Base-by-base conservation (phyloP, 2,329 filamentous ascomycete species). In the Didymella sp. region DNA sequence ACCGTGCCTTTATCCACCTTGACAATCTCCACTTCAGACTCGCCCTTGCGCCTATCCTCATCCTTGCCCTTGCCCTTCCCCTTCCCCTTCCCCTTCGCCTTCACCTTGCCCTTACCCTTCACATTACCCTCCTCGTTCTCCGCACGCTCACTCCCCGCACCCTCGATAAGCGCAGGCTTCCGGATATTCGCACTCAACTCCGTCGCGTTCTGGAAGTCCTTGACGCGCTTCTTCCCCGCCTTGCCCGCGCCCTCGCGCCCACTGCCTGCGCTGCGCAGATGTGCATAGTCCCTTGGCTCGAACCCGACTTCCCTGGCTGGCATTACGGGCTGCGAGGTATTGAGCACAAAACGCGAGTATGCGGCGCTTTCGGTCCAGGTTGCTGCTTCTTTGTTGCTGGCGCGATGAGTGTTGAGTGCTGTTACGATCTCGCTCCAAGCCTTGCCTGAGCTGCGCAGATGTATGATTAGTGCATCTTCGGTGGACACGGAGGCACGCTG, bases 331-430 rank as follows among this genome's bases (percentile, higher is more conserved):
- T 56, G 52, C 4, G 69, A 67, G 0, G 59, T 61, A 37, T 68
- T 73, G 42, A 72, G 70, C 22, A 76, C 68, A 61, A 73, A 77
- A 49, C 75, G 74, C 8, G 63, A 63, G 61, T 79, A 79, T n/a
- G 75, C 70, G 0, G 71, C 67, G 1, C 69, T 59, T 2, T 63
- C 54, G 19, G 73, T 77, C 45, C 68, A 64, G 25, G 52, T 59
- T 2, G 58, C 54, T 1, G 61, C 37, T 42, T 66, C 61, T 12
- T 63, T 64, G 17, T 35, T 45, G 19, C 55, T 41, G 17, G 47
- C 30, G 33, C 72, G 69, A 35, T 58, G 40, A 7, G 61, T 33
- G 56, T 75, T 76, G 41, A 77, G 62, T 6, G 56, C 30, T 11
- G 56, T 46, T 8, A 64, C 63, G 35, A 76, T 74, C 2, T 59